Percentiles rank a stretch among this genome's conserved stretches.
phyloP scores from a whole-genome alignment of 2,329 filamentous ascomycete genomes.

The Biscogniauxia marginata region DNA sequence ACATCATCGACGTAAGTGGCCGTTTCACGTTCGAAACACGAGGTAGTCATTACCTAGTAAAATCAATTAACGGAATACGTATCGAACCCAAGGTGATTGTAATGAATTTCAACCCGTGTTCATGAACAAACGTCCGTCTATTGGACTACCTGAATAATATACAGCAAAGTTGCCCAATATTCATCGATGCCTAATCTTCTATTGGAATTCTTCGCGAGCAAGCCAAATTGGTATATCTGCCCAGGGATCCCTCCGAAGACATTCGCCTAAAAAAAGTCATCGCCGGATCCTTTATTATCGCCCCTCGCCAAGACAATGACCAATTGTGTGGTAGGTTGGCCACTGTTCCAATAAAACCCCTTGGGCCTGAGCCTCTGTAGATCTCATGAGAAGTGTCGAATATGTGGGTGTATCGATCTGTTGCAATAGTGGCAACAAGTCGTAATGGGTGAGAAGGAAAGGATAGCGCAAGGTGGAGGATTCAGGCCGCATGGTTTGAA shows the following conservation, averaged over 20 bases:
- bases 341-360: slow-evolving; percentile 10
- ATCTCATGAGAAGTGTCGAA: slow-evolving; percentile 25
- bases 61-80: slow-evolving; percentile 3
- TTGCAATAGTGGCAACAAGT: neutral
- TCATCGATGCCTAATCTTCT: slow-evolving; percentile 26
- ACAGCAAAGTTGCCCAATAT: slow-evolving; percentile 32
- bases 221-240: slow-evolving; percentile 23
- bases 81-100: neutral
- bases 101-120: slow-evolving; percentile 2
- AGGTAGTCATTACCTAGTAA: slow-evolving; percentile 7
- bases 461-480: slow-evolving; percentile 25
- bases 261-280: slow-evolving; percentile 12
- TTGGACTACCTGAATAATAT: slow-evolving; percentile 36
- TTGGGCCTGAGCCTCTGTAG: slow-evolving; percentile 23
- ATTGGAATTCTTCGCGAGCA: slow-evolving; percentile 23
- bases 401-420: slow-evolving; percentile 12
- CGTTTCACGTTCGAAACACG: neutral
- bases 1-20: neutral
- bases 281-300: slow-evolving; percentile 27
- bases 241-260: slow-evolving; percentile 15
- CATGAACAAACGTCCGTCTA: slow-evolving; percentile 27
- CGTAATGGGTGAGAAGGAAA: slow-evolving; percentile 29
- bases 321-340: slow-evolving; percentile 13
- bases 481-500: slow-evolving; percentile 20
- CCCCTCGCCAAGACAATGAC: slow-evolving; percentile 22